Percentiles rank a stretch among this genome's conserved stretches.
phyloP scores from a whole-genome alignment of 164 flowering plant genomes.

The Saururus chinensis region DNA sequence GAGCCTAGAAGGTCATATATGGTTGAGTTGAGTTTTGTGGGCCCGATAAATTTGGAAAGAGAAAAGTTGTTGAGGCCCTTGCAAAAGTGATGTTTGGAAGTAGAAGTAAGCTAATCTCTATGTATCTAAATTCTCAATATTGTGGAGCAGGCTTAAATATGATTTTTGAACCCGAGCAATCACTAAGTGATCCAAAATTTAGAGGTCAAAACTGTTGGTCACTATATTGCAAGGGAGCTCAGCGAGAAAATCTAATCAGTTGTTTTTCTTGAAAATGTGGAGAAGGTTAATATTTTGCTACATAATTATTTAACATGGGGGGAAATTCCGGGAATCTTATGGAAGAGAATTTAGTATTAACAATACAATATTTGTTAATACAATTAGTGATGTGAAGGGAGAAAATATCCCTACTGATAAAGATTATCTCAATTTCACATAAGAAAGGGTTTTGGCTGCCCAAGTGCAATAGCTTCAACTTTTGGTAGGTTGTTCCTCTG shows the following conservation, averaged over 20 bases:
- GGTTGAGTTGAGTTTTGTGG: conserved; percentile 73
- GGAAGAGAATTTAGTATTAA: conserved; percentile 63
- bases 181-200: conserved; percentile 20
- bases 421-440: conserved; percentile 23
- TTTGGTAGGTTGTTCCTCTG: conserved; percentile 14
- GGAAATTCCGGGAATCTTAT: conserved; percentile 58
- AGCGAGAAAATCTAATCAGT: conserved; percentile 51
- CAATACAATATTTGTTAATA: conserved; percentile 45
- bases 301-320: conserved; percentile 58
- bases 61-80: conserved; percentile 57
- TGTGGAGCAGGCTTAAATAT: conserved; percentile 10
- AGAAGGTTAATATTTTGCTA: conserved; percentile 49
- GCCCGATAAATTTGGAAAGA: conserved; percentile 55
- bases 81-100: conserved; percentile 60
- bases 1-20: conserved; percentile 41
- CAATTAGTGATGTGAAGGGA: conserved; percentile 20
- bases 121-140: conserved; percentile 41
- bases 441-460: conserved; percentile 43
- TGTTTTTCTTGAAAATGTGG: conserved; percentile 78
- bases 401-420: conserved; percentile 8
- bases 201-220: conserved; percentile 69
- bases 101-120: conserved; percentile 30
- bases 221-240: conserved; percentile 51
- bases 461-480: conserved; percentile 42
- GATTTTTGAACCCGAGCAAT: conserved; percentile 17